Percentiles rank a stretch among this genome's conserved stretches.
Conservation (phyloP, 768 basidiomycete species). For the Polyporus arcularius region DNA sequence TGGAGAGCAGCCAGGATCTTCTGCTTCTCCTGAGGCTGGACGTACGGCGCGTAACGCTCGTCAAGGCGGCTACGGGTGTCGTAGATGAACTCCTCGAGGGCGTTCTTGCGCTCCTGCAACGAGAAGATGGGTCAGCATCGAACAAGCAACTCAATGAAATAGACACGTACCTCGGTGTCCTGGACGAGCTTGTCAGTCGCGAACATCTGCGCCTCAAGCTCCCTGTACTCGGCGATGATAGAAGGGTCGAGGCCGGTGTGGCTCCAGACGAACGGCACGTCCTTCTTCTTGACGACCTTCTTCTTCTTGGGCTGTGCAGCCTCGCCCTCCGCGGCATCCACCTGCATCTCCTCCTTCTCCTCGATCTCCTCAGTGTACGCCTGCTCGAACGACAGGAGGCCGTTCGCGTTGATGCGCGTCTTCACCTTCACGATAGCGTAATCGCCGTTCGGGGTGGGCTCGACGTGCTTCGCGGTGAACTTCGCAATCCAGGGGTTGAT, state of each 20-base stretch:
- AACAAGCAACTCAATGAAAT: not conserved
- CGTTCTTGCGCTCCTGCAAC: slow-evolving; percentile 91
- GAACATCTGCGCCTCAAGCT: slow-evolving; percentile 88
- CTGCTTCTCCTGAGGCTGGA: slow-evolving; percentile 74
- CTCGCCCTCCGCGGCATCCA: slow-evolving; percentile 51
- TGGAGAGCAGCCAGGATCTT: slow-evolving; percentile 68
- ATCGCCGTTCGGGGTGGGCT: slow-evolving; percentile 67
- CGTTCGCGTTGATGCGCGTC: slow-evolving; percentile 84
- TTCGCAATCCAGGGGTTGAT: slow-evolving; percentile 86
- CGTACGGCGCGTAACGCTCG: slow-evolving; percentile 78
- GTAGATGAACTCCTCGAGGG: slow-evolving; percentile 98
- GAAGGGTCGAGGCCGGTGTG: slow-evolving; percentile 65
- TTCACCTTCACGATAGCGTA: slow-evolving; percentile 86
- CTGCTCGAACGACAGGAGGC: slow-evolving; percentile 82
- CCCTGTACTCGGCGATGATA: slow-evolving; percentile 64
- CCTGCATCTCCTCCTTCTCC: slow-evolving; percentile 74
- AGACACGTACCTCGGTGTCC: slow-evolving; percentile 84
- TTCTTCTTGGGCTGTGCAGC: slow-evolving; percentile 74
- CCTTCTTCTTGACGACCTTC: slow-evolving; percentile 80
- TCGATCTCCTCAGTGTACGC: slow-evolving; percentile 85
- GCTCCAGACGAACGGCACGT: slow-evolving; percentile 70
- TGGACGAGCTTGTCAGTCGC: slow-evolving; percentile 92
- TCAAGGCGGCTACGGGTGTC: slow-evolving; percentile 93
- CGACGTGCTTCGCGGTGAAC: slow-evolving; percentile 83
- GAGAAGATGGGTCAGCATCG: slow-evolving; percentile 6